These are phyloP conservation scores for Aristolochia californica DNA, from an alignment of 164 flowering plant genomes.

Conservation along the genomic window DNA sequence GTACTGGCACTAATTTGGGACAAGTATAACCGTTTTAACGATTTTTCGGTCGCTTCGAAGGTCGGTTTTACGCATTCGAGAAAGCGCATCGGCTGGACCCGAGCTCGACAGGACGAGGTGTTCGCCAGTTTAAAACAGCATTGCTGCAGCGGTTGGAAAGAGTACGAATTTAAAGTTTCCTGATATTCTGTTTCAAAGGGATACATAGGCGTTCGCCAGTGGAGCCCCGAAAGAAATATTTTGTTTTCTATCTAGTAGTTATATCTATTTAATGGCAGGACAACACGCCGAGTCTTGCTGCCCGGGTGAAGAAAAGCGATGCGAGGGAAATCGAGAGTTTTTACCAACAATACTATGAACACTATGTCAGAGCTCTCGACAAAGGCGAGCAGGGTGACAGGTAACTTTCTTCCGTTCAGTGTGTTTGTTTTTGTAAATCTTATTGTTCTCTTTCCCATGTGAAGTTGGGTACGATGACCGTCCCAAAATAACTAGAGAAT, in stretches of 20 bases:
- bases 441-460: too few species aligned
- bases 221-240: not conserved
- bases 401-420: constrained; percentile 18
- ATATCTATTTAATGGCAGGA: constrained; percentile 50
- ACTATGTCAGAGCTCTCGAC: constrained; percentile 78
- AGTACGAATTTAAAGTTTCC: constrained; percentile 23
- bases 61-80: constrained; percentile 95
- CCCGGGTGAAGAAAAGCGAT: constrained; percentile 86
- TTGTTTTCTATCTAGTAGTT: not conserved
- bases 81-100: constrained; percentile 89
- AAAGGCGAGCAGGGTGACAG: constrained; percentile 92
- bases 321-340: constrained; percentile 90
- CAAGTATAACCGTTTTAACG: too few species aligned
- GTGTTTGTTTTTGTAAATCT: not conserved
- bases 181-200: not conserved
- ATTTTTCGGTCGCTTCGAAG: constrained; percentile 21
- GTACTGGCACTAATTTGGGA: too few species aligned
- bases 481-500: too few species aligned
- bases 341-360: constrained; percentile 83
- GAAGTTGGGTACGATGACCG: too few species aligned
- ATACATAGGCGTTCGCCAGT: not conserved
- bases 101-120: constrained; percentile 88
- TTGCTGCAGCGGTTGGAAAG: constrained; percentile 77
- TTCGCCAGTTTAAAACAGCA: constrained; percentile 83
- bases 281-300: constrained; percentile 71